These are phyloP conservation scores for Casuarina glauca DNA, from an alignment of 306 rosid genomes.

Conservation along the genomic window DNA sequence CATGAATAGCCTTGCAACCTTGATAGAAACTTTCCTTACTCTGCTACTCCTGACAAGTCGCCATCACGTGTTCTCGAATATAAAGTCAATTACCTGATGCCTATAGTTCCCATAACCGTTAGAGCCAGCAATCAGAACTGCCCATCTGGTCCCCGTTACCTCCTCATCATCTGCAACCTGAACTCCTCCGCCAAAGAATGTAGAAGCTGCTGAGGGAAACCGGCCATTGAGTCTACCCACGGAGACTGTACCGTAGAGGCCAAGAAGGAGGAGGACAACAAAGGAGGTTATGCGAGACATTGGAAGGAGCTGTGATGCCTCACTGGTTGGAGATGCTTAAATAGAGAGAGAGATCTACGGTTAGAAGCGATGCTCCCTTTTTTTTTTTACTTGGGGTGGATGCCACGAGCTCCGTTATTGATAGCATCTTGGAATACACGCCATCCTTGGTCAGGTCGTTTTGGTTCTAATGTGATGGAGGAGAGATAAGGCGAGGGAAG, in stretches of 20 bases:
- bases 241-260: conserved; percentile 32
- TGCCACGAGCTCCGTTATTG: background rate
- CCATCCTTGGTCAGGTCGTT: background rate
- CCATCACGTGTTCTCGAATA: too few species aligned
- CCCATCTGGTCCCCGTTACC: conserved; percentile 80
- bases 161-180: conserved; percentile 22
- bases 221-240: conserved; percentile 56
- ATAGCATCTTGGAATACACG: background rate
- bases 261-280: conserved; percentile 10
- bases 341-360: background rate
- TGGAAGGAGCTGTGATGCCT: background rate
- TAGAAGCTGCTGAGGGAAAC: conserved; percentile 67
- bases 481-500: background rate
- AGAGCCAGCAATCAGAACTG: conserved; percentile 87
- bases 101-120: conserved; percentile 92
- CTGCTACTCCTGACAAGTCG: too few species aligned
- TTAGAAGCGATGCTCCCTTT: background rate
- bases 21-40: too few species aligned
- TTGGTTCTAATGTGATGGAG: background rate
- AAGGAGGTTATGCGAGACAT: conserved; percentile 37
- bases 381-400: too few species aligned
- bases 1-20: too few species aligned
- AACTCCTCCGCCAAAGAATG: conserved; percentile 37
- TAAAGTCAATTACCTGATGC: conserved; percentile 59
- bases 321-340: background rate